These are phyloP conservation scores for Monilinia vaccinii-corymbosi DNA, from an alignment of 2,329 filamentous ascomycete genomes.

Conservation along the genomic window DNA sequence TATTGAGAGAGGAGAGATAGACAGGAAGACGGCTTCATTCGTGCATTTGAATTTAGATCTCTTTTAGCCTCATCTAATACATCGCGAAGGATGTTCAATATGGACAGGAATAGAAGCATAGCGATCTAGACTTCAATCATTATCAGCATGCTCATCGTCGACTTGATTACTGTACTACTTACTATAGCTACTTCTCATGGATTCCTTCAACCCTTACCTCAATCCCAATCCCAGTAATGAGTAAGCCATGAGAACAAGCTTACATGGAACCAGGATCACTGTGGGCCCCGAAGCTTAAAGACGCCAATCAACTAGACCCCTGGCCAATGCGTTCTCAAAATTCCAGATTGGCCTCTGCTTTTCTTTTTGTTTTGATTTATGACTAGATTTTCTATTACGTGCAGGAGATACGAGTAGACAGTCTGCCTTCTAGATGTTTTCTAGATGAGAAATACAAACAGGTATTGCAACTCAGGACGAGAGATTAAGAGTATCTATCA, in stretches of 20 bases:
- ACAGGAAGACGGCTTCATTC: not conserved
- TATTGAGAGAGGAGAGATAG: not conserved
- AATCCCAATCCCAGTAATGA: not conserved
- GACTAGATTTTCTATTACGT: not conserved
- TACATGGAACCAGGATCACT: not conserved
- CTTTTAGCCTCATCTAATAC: not conserved
- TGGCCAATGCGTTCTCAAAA: slow-evolving; percentile 1
- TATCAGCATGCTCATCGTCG: not conserved
- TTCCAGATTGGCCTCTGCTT: not conserved
- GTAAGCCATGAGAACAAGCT: not conserved
- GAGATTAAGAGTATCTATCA: not conserved
- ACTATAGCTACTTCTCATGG: not conserved
- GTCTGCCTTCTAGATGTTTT: not conserved
- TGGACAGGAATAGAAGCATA: not conserved
- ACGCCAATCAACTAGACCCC: slow-evolving; percentile 9
- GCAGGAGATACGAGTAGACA: no score
- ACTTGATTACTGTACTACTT: not conserved
- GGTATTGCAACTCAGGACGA: not conserved
- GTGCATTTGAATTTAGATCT: not conserved
- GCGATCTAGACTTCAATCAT: not conserved
- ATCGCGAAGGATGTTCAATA: not conserved
- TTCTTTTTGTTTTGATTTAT: not conserved
- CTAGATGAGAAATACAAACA: not conserved
- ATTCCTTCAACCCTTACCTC: not conserved
- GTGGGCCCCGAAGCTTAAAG: slow-evolving; percentile 9